These are phyloP conservation scores for Capronia epimyces DNA, from an alignment of 2,329 filamentous ascomycete species.

Conservation along the genomic window DNA sequence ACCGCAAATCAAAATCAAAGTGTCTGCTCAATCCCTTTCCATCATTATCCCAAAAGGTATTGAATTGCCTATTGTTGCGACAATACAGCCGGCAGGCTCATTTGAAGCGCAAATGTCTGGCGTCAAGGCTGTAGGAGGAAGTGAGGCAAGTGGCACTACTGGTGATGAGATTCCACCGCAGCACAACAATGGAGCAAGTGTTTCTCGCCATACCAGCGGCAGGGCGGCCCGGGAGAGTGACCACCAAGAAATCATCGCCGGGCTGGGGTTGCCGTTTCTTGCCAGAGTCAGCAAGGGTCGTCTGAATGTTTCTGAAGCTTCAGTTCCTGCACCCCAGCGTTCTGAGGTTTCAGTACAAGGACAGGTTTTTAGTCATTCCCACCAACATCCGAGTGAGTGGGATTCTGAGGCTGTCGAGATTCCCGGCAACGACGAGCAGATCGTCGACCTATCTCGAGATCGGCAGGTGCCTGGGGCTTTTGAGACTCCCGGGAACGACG, in stretches of 20 bases:
- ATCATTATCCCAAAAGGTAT: conserved; percentile 21
- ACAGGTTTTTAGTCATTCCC: conserved; percentile 17
- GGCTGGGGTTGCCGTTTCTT: conserved; percentile 12
- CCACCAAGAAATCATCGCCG: conserved; percentile 9
- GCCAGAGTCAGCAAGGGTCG: conserved; percentile 17
- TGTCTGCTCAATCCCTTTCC: conserved; percentile 15
- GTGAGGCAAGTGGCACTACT: conserved; percentile 3
- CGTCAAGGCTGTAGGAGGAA: background rate
- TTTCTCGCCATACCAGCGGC: conserved; percentile 1
- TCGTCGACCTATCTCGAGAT: background rate
- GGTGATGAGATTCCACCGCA: background rate
- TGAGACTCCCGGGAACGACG: too few species aligned
- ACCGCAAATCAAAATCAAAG: conserved; percentile 12
- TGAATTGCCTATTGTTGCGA: conserved; percentile 18
- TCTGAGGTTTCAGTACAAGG: conserved; percentile 18
- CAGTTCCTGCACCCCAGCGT: conserved; percentile 11
- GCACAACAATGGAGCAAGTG: conserved; percentile 1
- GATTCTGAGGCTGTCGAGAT: conserved; percentile 3
- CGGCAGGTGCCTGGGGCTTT: background rate
- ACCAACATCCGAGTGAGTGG: conserved; percentile 6
- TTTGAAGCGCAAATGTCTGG: conserved; percentile 17
- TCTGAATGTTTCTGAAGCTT: conserved; percentile 22
- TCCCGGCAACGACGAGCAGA: background rate
- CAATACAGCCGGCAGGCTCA: conserved; percentile 12
- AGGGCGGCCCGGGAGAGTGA: conserved; percentile 1